phyloP scores from a whole-genome alignment of 1,284 basidiomycete species.

The Cryptococcus wingfieldii region DNA sequence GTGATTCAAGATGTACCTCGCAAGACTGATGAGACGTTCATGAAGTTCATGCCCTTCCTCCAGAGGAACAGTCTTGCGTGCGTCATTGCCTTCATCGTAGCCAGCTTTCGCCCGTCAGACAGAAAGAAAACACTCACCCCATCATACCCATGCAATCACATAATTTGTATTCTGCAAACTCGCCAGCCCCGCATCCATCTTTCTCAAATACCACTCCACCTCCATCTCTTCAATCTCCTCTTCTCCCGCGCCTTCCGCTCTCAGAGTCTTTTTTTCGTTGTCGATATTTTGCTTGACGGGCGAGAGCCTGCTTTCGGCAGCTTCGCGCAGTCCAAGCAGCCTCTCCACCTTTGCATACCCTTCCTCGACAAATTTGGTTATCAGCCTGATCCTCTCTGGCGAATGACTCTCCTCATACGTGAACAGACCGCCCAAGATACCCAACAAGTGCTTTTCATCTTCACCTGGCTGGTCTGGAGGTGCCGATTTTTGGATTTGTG shows the following conservation, averaged over 20 bases:
- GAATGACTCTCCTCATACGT: conserved; percentile 86
- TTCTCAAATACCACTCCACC: conserved; percentile 73
- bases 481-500: conserved; percentile 59
- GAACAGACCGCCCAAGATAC: conserved; percentile 81
- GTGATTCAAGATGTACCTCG: conserved; percentile 25
- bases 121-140: conserved; percentile 59
- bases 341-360: conserved; percentile 92
- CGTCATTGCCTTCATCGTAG: conserved; percentile 51
- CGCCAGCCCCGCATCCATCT: conserved; percentile 80
- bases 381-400: conserved; percentile 69
- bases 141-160: conserved; percentile 93
- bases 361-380: conserved; percentile 89
- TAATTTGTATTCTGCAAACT: conserved; percentile 88
- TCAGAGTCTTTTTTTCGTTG: conserved; percentile 60
- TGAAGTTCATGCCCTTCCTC: conserved; percentile 55
- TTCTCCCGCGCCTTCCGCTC: conserved; percentile 58
- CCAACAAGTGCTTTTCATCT: conserved; percentile 80
- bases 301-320: conserved; percentile 59
- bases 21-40: conserved; percentile 31
- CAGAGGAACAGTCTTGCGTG: conserved; percentile 71
- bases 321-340: conserved; percentile 78
- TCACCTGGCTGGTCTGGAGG: conserved; percentile 62
- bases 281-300: conserved; percentile 62
- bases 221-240: conserved; percentile 61
- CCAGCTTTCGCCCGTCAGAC: too few species aligned